Base-by-base conservation (phyloP, 208 protist species). In the Zelonia costaricensis region DNA sequence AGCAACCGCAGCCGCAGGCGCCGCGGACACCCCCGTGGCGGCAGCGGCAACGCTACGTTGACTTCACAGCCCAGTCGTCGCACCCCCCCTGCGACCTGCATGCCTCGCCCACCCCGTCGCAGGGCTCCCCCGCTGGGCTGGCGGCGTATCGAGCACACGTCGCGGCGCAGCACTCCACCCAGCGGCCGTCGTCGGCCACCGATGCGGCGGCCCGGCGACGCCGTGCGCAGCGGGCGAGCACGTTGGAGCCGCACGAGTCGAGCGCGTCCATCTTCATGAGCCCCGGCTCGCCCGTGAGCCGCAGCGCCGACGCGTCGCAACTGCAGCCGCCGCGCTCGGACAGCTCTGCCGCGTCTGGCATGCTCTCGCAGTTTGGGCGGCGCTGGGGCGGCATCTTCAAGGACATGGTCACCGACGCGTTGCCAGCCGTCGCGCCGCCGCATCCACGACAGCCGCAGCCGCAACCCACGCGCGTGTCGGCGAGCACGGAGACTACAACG, bases 301-400 rank as follows among this genome's bases (percentile, higher is more conserved):
- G 40, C 22, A 59, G 48, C n/a, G 25, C 35, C 9, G 51, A 68
- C 20, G 22, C 16, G 27, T 59, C 61, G 16, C 12, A 16, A 7
- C 59, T 44, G 13, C 18, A 54, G 46, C 59, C 38, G 36, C 47
- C 43, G 30, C 38, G 36, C 4, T 46, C 52, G 22, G 60, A 31
- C 31, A 63, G 16, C 20, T 23, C 23, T 12, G 35, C 38, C 15
- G 56, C 61, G 3, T 30, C 47, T 20, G 51, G 46, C 1, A 84
- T 79, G 74, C 58, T 52, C 27, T 82, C 78, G 2, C 57, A 40
- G 5, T 72, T 74, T 45, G 76, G 73, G 10, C 66, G 59, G 30
- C 48, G 75, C 22, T 91, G 84, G 84, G 78, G 70, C 31, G 63
- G 64, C 23, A 74, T 83, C 20, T 88, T 84, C 52, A 58, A 76